Evolutionary conservation across 129 eudicot genomes (phyloP).

Genomic region (Kitagawia praeruptora): DNA sequence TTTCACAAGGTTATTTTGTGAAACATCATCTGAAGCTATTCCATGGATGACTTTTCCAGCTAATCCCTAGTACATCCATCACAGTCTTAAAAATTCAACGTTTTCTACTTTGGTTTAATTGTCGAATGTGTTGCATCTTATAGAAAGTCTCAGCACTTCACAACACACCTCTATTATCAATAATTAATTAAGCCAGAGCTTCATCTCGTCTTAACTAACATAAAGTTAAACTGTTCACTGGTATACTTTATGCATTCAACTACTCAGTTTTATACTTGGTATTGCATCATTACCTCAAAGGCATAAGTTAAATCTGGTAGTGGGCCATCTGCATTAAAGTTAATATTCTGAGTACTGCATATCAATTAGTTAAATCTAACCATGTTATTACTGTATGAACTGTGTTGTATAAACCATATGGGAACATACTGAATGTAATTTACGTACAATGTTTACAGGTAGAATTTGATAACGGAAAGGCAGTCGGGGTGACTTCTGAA

Average conservation of each 20-base stretch:
- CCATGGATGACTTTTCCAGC: not conserved
- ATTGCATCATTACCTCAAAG: not conserved
- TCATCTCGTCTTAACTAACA: not conserved
- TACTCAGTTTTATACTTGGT: not conserved
- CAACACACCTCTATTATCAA: not conserved
- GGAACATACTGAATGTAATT: not conserved
- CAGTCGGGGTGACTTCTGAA: conserved; percentile 75
- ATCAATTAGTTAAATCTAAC: not conserved
- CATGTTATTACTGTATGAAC: not conserved
- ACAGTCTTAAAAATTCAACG: not conserved
- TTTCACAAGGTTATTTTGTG: not conserved
- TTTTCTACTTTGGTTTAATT: not conserved
- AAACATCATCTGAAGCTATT: not conserved
- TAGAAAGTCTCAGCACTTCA: not conserved
- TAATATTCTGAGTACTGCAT: not conserved
- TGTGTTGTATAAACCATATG: not conserved
- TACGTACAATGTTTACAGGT: conserved; percentile 35
- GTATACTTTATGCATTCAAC: not conserved
- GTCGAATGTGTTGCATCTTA: not conserved
- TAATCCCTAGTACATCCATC: not conserved
- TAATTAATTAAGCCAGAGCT: not conserved
- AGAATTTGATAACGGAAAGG: conserved; percentile 81
- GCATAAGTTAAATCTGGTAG: not conserved
- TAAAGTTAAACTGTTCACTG: not conserved
- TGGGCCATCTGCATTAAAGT: not conserved